Evolutionary conservation across 2,329 filamentous ascomycete genomes (phyloP), one percentile per base, ranked within the genome.

Genomic region (Xylariaceae sp.): DNA sequence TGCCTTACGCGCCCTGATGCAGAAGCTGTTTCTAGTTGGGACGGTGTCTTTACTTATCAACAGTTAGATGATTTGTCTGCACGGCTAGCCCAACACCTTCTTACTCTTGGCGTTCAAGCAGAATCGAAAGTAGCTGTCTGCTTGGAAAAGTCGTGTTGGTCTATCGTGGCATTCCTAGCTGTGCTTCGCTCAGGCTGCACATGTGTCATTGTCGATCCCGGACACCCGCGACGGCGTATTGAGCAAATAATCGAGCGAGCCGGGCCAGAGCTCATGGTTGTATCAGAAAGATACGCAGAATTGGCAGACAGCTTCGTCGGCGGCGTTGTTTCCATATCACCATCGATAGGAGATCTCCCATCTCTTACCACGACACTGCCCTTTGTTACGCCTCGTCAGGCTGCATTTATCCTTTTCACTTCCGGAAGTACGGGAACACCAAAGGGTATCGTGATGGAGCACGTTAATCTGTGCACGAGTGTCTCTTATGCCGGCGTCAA

Each of bases 351-450:
- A 9, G 31, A 19, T 34, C 27, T 48, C n/a, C 47, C 53, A 19
- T 27, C 29, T 8, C 47, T 42, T 6, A 41, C 8, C 19, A 7
- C 11, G 2, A 6, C 41, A 41, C 30, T 53, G 9, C 51, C 51
- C 9, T 27, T 4, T 1, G 51, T 54, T 29, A 3, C 32, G 29
- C 42, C 47, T 35, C 26, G 34, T 40, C 6, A 51, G 19, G 47
- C 51, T 11, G 49, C 54, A n/a, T 63, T 63, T 35, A 74, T 78
- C 59, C 74, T 77, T 64, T 78, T 77, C 61, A 79, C 76, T 30
- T 52, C 74, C 9, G 76, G 76, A 19, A 78, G 74, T 30, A 79
- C 76, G 1, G 76, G 76, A 6, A 68, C 66, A 29, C 76, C 76
- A 3, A 79, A 79, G 65, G 76, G 76, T 43, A 74, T 77, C 26